Evolutionary conservation across 148 eudicot species (phyloP).

Genomic region (Chenopodium album): DNA sequence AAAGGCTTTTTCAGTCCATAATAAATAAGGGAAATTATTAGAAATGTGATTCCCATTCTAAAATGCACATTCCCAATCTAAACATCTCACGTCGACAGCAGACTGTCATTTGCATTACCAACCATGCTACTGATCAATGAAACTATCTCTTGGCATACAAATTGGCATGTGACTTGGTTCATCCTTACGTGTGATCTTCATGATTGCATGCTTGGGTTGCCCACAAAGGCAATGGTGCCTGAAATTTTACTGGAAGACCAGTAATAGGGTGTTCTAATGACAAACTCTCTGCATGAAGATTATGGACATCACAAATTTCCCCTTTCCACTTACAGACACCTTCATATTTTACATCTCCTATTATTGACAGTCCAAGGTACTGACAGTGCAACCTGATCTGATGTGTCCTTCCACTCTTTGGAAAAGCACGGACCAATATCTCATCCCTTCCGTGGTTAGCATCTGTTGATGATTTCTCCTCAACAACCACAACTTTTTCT

Average conservation of each 20-base stretch:
- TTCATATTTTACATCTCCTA: conserved; percentile 92
- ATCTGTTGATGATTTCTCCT: conserved; percentile 53
- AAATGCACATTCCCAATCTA: background rate
- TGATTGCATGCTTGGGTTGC: conserved; percentile 44
- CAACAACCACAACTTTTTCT: conserved; percentile 43
- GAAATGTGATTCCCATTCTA: background rate
- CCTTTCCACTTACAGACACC: conserved; percentile 90
- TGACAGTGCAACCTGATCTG: conserved; percentile 98
- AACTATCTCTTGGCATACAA: background rate
- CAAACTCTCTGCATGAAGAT: conserved; percentile 88
- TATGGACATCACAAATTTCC: conserved; percentile 55
- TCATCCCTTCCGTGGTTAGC: conserved; percentile 43
- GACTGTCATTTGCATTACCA: background rate
- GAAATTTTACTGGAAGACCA: conserved; percentile 49
- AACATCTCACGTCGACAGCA: background rate
- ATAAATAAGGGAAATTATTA: background rate
- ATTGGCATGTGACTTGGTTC: background rate
- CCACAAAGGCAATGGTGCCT: conserved; percentile 83
- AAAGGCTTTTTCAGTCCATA: background rate
- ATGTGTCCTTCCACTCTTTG: conserved; percentile 93
- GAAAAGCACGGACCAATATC: conserved; percentile 76
- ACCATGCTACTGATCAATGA: background rate
- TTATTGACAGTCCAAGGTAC: conserved; percentile 77
- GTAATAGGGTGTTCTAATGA: conserved; percentile 87
- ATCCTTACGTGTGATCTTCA: background rate